phyloP scores from a whole-genome alignment of 148 eudicot species.

The Chenopodium quinoa region DNA sequence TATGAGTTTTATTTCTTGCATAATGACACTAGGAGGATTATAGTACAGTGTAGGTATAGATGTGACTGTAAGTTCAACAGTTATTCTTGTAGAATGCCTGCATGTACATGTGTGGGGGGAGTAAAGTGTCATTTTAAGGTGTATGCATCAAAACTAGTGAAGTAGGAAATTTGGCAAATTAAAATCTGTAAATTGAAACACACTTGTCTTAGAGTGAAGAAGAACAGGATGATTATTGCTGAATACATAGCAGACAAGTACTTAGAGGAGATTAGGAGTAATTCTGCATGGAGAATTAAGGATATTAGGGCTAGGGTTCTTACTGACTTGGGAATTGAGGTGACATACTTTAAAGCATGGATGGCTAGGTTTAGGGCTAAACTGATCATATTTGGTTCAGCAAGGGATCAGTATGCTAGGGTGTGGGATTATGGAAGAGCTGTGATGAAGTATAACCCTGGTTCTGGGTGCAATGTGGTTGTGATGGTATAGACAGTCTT shows the following conservation, averaged over 20 bases:
- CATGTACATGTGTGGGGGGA: neutral
- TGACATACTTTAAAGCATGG: neutral
- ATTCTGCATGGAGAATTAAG: neutral
- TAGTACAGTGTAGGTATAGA: too few species aligned
- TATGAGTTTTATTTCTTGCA: too few species aligned
- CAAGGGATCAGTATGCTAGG: neutral
- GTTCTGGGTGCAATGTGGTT: neutral
- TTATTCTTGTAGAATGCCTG: neutral
- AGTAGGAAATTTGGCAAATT: neutral
- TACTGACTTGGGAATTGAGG: neutral
- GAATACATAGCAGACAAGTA: too few species aligned
- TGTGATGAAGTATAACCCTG: neutral
- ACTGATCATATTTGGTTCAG: neutral
- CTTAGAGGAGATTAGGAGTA: neutral
- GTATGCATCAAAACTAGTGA: neutral
- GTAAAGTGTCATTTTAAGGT: neutral
- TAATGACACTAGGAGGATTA: too few species aligned
- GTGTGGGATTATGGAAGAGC: constrained; percentile 11
- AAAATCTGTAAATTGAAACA: neutral
- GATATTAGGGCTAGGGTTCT: neutral
- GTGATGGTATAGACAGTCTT: neutral
- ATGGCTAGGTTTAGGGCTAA: neutral
- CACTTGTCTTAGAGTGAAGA: neutral
- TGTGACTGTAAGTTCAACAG: neutral
- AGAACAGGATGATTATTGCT: neutral